Evolutionary conservation across 768 basidiomycete genomes (phyloP), one percentile per base, ranked within the genome.

Genomic region (Mycena maculata): DNA sequence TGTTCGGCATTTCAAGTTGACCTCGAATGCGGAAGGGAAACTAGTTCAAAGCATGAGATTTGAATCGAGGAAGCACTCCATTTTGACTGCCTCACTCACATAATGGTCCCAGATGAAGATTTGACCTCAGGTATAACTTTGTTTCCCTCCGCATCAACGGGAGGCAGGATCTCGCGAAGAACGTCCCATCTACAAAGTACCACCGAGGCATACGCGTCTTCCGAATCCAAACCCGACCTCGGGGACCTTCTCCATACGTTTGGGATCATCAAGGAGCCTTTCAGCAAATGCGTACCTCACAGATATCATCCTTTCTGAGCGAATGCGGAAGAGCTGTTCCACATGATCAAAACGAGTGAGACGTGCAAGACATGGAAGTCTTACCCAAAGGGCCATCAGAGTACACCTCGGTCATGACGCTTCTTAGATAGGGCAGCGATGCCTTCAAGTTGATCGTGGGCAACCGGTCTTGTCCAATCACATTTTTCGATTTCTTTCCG

Each of bases 141-240:
- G 2, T 48, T 48, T 18, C 62, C 62, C 2, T 41, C 15, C 4
- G 28, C 13, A 36, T 63, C 62, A 2, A 54, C 36, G 2, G 11
- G 15, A 1, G 53, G 44, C 9, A 22, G 1, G 20, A 60, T 60
- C 9, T 52, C 59, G 56, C 55, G n/a, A 68, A 68, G 11, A 68
- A 15, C 6, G 25, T 68, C 0, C 25, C 38, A 20, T 64, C 58
- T 2, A 27, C 67, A 13, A 68, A 64, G 3, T 42, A 42, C 16
- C 23, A 20, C 69, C 65, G 30, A 69, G 68, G 23, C 72, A 73
- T 2, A 47, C 38, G 23, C 70, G 50, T 1, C 70, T 56, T 2
- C 72, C 70, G 30, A 74, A 74, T 1, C 72, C 72, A 27, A 71
- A 71, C 27, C 58, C 33, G 18, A 72, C 13, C 7, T 64, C 57